phyloP scores from a whole-genome alignment of 1,284 basidiomycete species.

The Rhizoctonia solani region DNA sequence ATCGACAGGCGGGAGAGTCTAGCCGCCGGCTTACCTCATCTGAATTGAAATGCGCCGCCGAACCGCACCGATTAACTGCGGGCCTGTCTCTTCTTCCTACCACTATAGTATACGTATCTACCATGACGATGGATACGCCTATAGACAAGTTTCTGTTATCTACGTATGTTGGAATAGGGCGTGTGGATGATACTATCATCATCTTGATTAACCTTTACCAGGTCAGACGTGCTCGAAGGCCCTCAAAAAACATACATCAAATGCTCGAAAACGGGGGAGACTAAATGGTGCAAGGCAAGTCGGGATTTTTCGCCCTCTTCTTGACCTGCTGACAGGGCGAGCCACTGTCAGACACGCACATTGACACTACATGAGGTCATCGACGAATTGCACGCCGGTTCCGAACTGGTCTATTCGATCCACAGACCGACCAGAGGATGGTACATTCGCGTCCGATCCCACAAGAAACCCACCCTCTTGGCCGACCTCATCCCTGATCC shows the following conservation, averaged over 20 bases:
- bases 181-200: too few relatives aligned
- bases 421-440: slow-evolving; percentile 30
- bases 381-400: slow-evolving; percentile 19
- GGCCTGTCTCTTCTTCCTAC: too few relatives aligned
- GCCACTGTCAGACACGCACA: slow-evolving; percentile 24
- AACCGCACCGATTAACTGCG: too few relatives aligned
- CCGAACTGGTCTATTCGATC: slow-evolving; percentile 9
- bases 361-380: slow-evolving; percentile 26
- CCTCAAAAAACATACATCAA: slow-evolving; percentile 27
- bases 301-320: neutral
- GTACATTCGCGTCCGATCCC: slow-evolving; percentile 18
- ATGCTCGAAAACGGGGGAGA: slow-evolving; percentile 22
- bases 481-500: neutral
- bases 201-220: too few relatives aligned
- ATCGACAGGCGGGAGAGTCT: neutral
- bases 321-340: neutral
- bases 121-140: neutral
- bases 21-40: slow-evolving; percentile 15
- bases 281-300: slow-evolving; percentile 28
- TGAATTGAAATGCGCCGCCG: neutral
- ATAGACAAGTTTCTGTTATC: slow-evolving; percentile 2
- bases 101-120: neutral
- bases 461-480: too few relatives aligned
- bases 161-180: slow-evolving; percentile 30
- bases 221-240: slow-evolving; percentile 28